Evolutionary conservation across 1,284 basidiomycete genomes (phyloP).

Genomic region (Trametes pubescens): DNA sequence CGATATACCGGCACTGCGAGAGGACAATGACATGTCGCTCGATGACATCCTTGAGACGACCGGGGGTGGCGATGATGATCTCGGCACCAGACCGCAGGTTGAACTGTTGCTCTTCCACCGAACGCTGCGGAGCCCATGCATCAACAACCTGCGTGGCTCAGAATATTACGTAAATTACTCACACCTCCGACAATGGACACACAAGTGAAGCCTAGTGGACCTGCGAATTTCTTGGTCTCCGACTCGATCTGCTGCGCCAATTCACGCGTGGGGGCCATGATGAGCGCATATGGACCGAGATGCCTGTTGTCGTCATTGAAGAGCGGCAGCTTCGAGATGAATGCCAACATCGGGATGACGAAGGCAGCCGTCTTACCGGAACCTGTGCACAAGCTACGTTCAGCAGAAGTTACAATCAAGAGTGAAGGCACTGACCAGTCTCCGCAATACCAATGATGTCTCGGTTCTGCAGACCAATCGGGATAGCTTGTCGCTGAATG

Average conservation of each 20-base stretch:
- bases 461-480: conserved; percentile 94
- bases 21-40: conserved; percentile 96
- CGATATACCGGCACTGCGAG: conserved; percentile 96
- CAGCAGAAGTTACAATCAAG: background rate
- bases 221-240: conserved; percentile 92
- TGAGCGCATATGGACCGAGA: conserved; percentile 93
- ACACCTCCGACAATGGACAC: conserved; percentile 98
- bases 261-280: conserved; percentile 96
- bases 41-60: conserved; percentile 96
- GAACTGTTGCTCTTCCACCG: conserved; percentile 97
- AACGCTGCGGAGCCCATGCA: conserved; percentile 55
- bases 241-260: conserved; percentile 97
- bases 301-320: conserved; percentile 93
- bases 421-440: conserved; percentile 66
- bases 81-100: conserved; percentile 95
- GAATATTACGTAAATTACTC: conserved; percentile 44
- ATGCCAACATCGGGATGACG: conserved; percentile 97
- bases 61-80: conserved; percentile 98
- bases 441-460: conserved; percentile 99
- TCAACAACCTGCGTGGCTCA: conserved; percentile 14
- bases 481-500: conserved; percentile 98
- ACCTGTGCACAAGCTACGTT: conserved; percentile 57
- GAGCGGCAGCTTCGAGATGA: conserved; percentile 87
- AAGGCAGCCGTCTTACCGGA: conserved; percentile 99
- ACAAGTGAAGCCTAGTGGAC: conserved; percentile 87